phyloP scores from a whole-genome alignment of 2,329 filamentous ascomycete species.

The Fusarium stilboides region DNA sequence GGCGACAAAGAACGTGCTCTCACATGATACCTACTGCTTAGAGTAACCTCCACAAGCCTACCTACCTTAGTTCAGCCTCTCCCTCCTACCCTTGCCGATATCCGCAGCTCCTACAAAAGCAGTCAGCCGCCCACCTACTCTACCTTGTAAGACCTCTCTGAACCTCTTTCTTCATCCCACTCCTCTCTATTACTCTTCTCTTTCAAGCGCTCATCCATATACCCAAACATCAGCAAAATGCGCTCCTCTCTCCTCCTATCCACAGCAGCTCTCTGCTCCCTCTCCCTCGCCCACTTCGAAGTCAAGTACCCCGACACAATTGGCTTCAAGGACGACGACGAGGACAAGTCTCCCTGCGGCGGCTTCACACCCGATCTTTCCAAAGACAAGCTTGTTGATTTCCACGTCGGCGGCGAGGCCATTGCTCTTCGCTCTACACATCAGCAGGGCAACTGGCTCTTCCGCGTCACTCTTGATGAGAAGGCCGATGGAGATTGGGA shows the following conservation, averaged over 20 bases:
- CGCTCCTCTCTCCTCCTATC: conserved; percentile 53
- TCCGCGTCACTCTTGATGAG: conserved; percentile 69
- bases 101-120: conserved; percentile 42
- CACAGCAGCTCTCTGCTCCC: conserved; percentile 57
- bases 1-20: neutral
- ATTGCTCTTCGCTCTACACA: conserved; percentile 66
- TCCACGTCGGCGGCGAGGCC: conserved; percentile 71
- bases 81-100: conserved; percentile 26
- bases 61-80: conserved; percentile 24
- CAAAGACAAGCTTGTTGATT: conserved; percentile 65
- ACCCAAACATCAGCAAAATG: conserved; percentile 52
- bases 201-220: neutral
- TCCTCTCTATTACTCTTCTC: neutral
- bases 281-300: conserved; percentile 68
- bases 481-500: conserved; percentile 67
- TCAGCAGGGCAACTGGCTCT: conserved; percentile 68
- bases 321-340: conserved; percentile 64
- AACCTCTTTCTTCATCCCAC: neutral
- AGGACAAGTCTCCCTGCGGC: conserved; percentile 67
- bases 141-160: neutral
- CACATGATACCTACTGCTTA: neutral
- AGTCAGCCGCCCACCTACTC: conserved; percentile 35
- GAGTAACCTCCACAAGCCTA: conserved; percentile 15
- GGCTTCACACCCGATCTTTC: conserved; percentile 65
- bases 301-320: conserved; percentile 65